Evolutionary conservation across 108 stramenopile species (phyloP).

Genomic region (Craspedostauros australis): DNA sequence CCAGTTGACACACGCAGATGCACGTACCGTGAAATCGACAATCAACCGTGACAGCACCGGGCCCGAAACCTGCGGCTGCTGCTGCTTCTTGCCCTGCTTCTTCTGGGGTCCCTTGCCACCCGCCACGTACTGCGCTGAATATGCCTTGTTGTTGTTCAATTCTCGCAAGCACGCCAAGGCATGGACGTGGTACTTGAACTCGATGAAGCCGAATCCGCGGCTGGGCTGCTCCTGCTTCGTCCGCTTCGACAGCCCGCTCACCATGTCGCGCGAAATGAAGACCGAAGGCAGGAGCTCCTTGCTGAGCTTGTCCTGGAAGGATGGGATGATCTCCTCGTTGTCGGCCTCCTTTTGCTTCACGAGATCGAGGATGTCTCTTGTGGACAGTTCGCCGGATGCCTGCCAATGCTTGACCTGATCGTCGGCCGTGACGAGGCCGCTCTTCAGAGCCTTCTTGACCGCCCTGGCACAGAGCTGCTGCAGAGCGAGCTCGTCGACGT

Average conservation of each 20-base stretch:
- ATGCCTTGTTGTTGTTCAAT: conserved; percentile 94
- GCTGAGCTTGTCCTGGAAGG: conserved; percentile 23
- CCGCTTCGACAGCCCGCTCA: conserved; percentile 32
- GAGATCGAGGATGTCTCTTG: conserved; percentile 57
- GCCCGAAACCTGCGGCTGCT: conserved; percentile 8
- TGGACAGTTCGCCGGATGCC: conserved; percentile 61
- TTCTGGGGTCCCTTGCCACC: conserved; percentile 48
- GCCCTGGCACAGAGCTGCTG: conserved; percentile 65
- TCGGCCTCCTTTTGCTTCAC: conserved; percentile 31
- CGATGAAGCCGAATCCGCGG: conserved; percentile 97
- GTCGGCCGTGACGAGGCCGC: conserved; percentile 58
- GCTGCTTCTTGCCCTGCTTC: conserved; percentile 37
- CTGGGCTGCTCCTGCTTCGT: conserved; percentile 50
- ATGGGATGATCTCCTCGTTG: conserved; percentile 12
- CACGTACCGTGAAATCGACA: conserved; percentile 78
- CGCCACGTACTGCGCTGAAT: conserved; percentile 58
- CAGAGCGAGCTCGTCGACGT: conserved; percentile 81
- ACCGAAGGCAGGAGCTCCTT: conserved; percentile 82
- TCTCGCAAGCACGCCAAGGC: conserved; percentile 93
- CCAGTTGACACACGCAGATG: not conserved
- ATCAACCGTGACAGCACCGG: conserved; percentile 64
- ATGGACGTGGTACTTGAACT: conserved; percentile 93
- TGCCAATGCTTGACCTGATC: conserved; percentile 81
- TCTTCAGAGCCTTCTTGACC: conserved; percentile 62
- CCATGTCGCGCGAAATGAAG: conserved; percentile 72